phyloP scores from a whole-genome alignment of 257 asterid species.

The Dorcoceras hygrometricum region DNA sequence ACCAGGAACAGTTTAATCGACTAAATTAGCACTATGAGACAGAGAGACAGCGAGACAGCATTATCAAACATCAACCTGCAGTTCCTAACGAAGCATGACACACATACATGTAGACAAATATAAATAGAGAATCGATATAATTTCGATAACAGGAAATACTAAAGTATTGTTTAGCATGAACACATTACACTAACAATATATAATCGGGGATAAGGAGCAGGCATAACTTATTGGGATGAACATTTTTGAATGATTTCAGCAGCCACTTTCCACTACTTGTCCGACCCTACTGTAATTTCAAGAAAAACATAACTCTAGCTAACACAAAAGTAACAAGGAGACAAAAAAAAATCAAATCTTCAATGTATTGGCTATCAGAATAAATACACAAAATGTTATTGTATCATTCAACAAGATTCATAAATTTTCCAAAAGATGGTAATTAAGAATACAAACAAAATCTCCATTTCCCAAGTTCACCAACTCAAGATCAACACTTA shows the following conservation, averaged over 20 bases:
- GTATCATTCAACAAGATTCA: background rate
- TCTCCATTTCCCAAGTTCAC: background rate
- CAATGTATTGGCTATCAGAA: background rate
- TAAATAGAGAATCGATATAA: no score
- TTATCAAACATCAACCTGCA: no score
- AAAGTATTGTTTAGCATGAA: background rate
- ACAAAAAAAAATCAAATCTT: background rate
- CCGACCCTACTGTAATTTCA: background rate
- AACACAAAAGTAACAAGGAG: background rate
- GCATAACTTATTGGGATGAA: background rate
- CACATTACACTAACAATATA: background rate
- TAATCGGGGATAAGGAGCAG: background rate
- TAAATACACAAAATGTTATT: background rate
- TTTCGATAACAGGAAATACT: no score
- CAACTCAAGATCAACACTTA: background rate
- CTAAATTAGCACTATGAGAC: background rate
- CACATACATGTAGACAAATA: background rate
- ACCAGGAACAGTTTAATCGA: background rate
- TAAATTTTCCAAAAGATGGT: conserved; percentile 4
- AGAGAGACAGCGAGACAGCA: no score
- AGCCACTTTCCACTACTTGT: no score
- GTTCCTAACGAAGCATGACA: background rate
- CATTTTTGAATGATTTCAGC: background rate
- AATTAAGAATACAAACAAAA: background rate
- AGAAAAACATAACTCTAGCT: background rate